phyloP scores from a whole-genome alignment of 2,329 filamentous ascomycete genomes.

The Stromatinia cepivora region DNA sequence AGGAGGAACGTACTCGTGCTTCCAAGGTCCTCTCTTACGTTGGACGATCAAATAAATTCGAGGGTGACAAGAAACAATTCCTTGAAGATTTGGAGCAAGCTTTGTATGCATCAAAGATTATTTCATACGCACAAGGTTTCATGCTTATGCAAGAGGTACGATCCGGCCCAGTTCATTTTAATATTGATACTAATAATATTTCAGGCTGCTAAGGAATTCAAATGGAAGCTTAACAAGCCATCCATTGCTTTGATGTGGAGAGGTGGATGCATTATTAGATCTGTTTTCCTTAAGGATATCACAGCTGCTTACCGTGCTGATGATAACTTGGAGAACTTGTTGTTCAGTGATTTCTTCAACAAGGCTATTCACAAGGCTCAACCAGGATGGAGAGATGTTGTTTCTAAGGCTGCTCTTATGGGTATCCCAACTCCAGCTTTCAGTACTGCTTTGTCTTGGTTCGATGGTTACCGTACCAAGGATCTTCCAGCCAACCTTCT shows the following conservation, averaged over 20 bases:
- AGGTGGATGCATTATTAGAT: slow-evolving; percentile 99
- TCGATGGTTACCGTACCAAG: slow-evolving; percentile 97
- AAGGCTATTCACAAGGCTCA: slow-evolving; percentile 97
- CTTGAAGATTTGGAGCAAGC: slow-evolving; percentile 97
- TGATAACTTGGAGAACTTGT: slow-evolving; percentile 93
- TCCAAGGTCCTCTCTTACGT: slow-evolving; percentile 71
- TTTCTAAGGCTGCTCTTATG: slow-evolving; percentile 87
- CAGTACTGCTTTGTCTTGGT: slow-evolving; percentile 96
- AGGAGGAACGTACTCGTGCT: slow-evolving; percentile 86
- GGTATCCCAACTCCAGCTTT: slow-evolving; percentile 96
- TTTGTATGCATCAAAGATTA: slow-evolving; percentile 99
- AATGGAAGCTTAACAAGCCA: slow-evolving; percentile 99
- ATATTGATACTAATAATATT: slow-evolving; percentile 34
- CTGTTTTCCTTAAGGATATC: slow-evolving; percentile 99
- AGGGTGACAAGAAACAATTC: slow-evolving; percentile 89
- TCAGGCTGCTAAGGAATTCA: slow-evolving; percentile 90
- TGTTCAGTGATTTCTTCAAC: slow-evolving; percentile 99
- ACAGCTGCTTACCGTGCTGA: slow-evolving; percentile 93
- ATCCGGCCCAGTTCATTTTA: not conserved
- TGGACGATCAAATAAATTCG: slow-evolving; percentile 77
- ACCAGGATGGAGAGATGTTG: slow-evolving; percentile 85
- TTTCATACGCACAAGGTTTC: slow-evolving; percentile 99
- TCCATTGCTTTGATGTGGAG: slow-evolving; percentile 99
- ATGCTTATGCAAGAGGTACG: slow-evolving; percentile 97
- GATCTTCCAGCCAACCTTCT: slow-evolving; percentile 97